Evolutionary conservation across 1,139 yeast genomes (phyloP).

Genomic region (Lodderomyces beijingensis): DNA sequence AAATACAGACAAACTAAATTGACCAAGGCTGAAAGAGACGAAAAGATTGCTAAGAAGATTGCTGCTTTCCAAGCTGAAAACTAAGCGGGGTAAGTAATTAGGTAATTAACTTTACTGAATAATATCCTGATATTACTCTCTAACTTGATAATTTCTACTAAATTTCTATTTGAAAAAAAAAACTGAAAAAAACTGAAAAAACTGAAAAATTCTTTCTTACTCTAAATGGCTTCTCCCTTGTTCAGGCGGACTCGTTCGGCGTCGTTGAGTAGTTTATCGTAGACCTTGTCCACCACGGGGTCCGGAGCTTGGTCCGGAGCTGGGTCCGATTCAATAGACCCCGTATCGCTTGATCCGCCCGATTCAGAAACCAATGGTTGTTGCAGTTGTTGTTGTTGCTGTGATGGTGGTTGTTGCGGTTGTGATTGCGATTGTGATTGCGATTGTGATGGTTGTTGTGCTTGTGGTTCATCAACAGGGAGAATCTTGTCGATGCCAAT

Average conservation of each 20-base stretch:
- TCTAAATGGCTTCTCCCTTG: conserved; percentile 7
- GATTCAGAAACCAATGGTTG: conserved; percentile 1
- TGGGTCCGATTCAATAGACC: conserved; percentile 1
- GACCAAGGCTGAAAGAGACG: conserved; percentile 88
- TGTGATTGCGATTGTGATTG: too few species aligned
- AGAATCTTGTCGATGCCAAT: conserved; percentile 50
- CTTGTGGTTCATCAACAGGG: conserved; percentile 1
- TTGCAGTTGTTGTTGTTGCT: neutral
- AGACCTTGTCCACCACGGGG: conserved; percentile 58
- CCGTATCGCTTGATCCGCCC: neutral
- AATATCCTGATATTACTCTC: neutral
- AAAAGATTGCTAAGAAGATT: conserved; percentile 86
- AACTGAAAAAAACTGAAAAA: neutral
- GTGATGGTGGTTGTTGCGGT: too few species aligned
- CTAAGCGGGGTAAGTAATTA: too few species aligned
- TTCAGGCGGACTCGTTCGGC: conserved; percentile 55
- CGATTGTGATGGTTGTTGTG: neutral
- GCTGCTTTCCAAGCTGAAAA: conserved; percentile 65
- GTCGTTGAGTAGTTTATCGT: conserved; percentile 65
- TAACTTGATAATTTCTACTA: neutral
- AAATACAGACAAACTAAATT: conserved; percentile 87
- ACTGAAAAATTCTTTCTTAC: neutral
- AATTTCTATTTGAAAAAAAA: conserved; percentile 1
- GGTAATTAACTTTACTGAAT: neutral
- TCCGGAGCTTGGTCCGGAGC: conserved; percentile 18